phyloP scores from a whole-genome alignment of 2,329 filamentous ascomycete genomes.

The Fusarium illudens region DNA sequence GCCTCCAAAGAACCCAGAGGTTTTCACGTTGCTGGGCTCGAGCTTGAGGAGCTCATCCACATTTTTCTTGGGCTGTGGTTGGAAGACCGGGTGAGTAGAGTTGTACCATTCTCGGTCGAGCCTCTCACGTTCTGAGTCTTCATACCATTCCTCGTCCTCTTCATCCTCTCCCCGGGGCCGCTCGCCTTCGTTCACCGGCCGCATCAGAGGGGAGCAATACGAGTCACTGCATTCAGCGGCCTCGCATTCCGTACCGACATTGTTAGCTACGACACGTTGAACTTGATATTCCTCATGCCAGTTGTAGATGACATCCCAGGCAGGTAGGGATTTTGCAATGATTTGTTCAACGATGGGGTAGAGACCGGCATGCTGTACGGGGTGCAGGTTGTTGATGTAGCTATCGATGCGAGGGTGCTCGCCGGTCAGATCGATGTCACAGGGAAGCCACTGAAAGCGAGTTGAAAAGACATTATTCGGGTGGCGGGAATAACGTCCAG shows the following conservation, averaged over 20 bases:
- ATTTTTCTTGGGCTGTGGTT: constrained; percentile 8
- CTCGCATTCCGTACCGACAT: constrained; percentile 31
- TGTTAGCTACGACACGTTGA: constrained; percentile 36
- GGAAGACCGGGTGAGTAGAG: constrained; percentile 35
- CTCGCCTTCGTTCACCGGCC: constrained; percentile 39
- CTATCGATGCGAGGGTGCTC: constrained; percentile 53
- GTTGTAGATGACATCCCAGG: constrained; percentile 54
- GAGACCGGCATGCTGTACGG: constrained; percentile 47
- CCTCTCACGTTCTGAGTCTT: constrained; percentile 29
- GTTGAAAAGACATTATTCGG: constrained; percentile 9
- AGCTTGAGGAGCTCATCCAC: constrained; percentile 16
- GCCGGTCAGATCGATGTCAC: constrained; percentile 54
- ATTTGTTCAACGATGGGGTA: constrained; percentile 54
- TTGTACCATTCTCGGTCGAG: constrained; percentile 44
- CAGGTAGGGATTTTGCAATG: constrained; percentile 52
- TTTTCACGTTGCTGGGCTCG: constrained; percentile 36
- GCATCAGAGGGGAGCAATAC: background rate
- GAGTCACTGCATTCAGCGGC: constrained; percentile 27
- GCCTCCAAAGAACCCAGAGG: constrained; percentile 41
- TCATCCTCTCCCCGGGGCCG: constrained; percentile 27
- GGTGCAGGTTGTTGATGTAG: constrained; percentile 65
- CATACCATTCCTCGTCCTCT: constrained; percentile 20
- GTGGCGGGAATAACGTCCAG: background rate
- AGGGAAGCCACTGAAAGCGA: constrained; percentile 59
- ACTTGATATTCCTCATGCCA: constrained; percentile 43